Evolutionary conservation across 2,329 filamentous ascomycete genomes (phyloP).

Genomic region (Trichoderma oligosporum): DNA sequence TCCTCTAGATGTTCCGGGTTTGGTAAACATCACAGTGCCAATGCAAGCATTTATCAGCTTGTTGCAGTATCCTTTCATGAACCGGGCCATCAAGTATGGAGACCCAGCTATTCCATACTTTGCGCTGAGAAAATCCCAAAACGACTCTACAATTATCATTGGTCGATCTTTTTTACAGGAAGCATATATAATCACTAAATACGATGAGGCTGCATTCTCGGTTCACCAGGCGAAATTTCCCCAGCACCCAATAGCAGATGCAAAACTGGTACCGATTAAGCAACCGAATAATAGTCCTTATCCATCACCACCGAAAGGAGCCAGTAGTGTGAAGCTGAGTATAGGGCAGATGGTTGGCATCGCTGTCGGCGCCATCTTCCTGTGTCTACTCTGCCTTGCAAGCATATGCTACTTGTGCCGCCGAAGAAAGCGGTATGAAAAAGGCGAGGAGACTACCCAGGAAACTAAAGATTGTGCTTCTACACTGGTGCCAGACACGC

Average conservation of each 20-base stretch:
- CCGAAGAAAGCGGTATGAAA: slow-evolving; percentile 29
- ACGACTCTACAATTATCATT: slow-evolving; percentile 55
- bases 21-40: slow-evolving; percentile 56
- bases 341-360: slow-evolving; percentile 45
- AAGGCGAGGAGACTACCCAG: slow-evolving; percentile 26
- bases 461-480: slow-evolving; percentile 39
- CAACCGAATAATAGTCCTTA: slow-evolving; percentile 46
- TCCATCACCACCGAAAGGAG: slow-evolving; percentile 33
- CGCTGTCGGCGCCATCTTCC: slow-evolving; percentile 39
- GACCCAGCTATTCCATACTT: slow-evolving; percentile 57
- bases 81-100: slow-evolving; percentile 41
- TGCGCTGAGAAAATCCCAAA: slow-evolving; percentile 55
- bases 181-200: slow-evolving; percentile 56
- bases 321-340: slow-evolving; percentile 32
- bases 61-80: slow-evolving; percentile 48
- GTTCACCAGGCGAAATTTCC: slow-evolving; percentile 55
- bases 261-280: slow-evolving; percentile 41
- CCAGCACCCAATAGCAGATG: slow-evolving; percentile 37
- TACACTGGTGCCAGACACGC: slow-evolving; percentile 29
- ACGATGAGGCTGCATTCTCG: slow-evolving; percentile 51
- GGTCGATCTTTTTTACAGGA: slow-evolving; percentile 69
- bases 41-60: slow-evolving; percentile 48
- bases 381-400: slow-evolving; percentile 30
- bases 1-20: slow-evolving; percentile 45
- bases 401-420: slow-evolving; percentile 35